phyloP scores from a whole-genome alignment of 768 basidiomycete species.

The Tylopilus subfusipes region DNA sequence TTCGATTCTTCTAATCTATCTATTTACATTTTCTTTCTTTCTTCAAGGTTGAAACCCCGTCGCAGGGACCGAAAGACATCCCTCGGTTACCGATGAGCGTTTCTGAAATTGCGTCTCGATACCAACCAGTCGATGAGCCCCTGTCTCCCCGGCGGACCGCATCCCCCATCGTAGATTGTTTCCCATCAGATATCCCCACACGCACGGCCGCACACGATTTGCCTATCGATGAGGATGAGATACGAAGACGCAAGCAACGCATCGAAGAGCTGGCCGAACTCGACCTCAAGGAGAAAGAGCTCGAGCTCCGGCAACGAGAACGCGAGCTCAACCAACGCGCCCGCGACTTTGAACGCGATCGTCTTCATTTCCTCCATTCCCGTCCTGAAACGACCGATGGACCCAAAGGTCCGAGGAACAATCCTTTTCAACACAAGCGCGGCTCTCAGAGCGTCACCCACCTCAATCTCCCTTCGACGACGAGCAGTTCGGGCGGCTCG shows the following conservation, averaged over 20 bases:
- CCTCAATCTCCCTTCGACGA: constrained; percentile 16
- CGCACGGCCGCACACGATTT: constrained; percentile 18
- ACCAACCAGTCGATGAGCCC: constrained; percentile 45
- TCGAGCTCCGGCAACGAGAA: constrained; percentile 49
- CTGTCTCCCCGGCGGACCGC: constrained; percentile 39
- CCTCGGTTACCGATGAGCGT: constrained; percentile 65
- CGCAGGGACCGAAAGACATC: constrained; percentile 57
- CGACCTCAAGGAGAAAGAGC: constrained; percentile 55
- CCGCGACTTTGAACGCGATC: constrained; percentile 57
- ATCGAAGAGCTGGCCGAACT: constrained; percentile 50
- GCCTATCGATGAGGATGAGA: constrained; percentile 21
- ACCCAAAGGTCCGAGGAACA: constrained; percentile 25
- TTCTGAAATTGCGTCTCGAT: constrained; percentile 59
- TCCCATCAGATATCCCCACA: constrained; percentile 23
- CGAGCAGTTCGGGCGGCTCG: constrained; percentile 7
- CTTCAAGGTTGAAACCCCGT: constrained; percentile 46
- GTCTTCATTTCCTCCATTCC: constrained; percentile 38
- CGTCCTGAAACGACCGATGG: constrained; percentile 31
- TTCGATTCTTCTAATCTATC: neutral
- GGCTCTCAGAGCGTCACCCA: constrained; percentile 31
- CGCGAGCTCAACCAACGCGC: constrained; percentile 50
- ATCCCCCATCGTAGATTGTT: constrained; percentile 34
- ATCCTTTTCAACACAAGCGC: constrained; percentile 27
- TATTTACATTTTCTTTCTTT: constrained; percentile 5
- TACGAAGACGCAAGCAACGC: constrained; percentile 37